Base-by-base conservation (phyloP, 2,329 filamentous ascomycete genomes). In the Bipolaris sorokiniana region DNA sequence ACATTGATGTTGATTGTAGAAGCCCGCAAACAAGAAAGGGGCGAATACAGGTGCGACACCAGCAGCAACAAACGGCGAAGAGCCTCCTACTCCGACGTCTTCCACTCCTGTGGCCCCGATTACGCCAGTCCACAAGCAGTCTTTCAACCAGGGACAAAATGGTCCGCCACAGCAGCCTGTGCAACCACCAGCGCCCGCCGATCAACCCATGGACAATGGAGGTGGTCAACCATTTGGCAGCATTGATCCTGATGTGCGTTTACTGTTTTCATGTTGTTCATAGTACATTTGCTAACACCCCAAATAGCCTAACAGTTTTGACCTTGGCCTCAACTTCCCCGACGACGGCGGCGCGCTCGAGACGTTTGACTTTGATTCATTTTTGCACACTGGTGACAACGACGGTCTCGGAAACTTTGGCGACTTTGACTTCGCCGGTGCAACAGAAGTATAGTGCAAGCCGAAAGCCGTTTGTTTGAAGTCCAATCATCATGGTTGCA, bases 281-380 rank as follows among this genome's bases (percentile, higher is more conserved):
- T 3, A 9, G 18, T 68, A 64, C 61, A 70, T 63, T 42, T 48
- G 63, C 72, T 77, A 67, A 64, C 62, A 48, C 59, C 62, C 56
- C 58, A 45, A 45, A 61, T 34, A 78, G 73, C 70, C 75, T 34
- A 58, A 58, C 52, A 54, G 65, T 53, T 72, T 76, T 53, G 76
- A 71, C 42, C 69, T 80, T 53, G 75, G 77, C 52, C 77, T 81
- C 59, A 72, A 69, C 46, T 66, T 73, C 80, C 81, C 80, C 79
- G 74, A 84, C 79, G 55, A 67, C 83, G 48, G 59, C 84, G 80
- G 92, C 86, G 83, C 90, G 82, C 80, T 86, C 79, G 67, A 87
- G 79, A 77, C 83, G 83, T 88, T 89, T 71, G 86, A 89, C 73
- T 89, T 89, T 71, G 86, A 88, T 69, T 85, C 83, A 15, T 89